Percentiles rank a stretch among this genome's conserved stretches.
phyloP scores from a whole-genome alignment of 805 yeast species.

The Candida nanaspora region DNA sequence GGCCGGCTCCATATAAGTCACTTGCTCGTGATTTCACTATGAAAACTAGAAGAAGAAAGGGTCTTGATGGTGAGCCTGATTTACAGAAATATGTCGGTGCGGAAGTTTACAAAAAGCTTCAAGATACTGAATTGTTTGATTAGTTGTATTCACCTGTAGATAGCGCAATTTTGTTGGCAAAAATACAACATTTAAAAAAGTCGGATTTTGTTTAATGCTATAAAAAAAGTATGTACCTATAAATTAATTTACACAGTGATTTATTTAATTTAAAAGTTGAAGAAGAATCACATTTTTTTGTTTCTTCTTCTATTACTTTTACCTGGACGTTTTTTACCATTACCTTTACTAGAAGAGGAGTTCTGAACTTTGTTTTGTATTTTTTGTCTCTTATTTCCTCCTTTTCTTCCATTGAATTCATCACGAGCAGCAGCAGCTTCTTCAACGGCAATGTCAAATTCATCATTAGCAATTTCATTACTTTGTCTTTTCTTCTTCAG shows the following conservation, averaged over 20 bases:
- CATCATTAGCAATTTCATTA: slow-evolving; percentile 64
- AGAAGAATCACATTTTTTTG: too few species aligned
- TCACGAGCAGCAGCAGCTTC: slow-evolving; percentile 69
- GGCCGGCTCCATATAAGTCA: slow-evolving; percentile 63
- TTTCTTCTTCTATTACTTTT: slow-evolving; percentile 41
- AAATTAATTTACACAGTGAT: too few species aligned
- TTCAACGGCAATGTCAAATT: slow-evolving; percentile 87
- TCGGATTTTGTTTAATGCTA: too few species aligned
- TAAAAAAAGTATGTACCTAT: too few species aligned
- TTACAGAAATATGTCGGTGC: slow-evolving; percentile 61
- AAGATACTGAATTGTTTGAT: slow-evolving; percentile 13
- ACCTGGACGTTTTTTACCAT: slow-evolving; percentile 41
- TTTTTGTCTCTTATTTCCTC: slow-evolving; percentile 72
- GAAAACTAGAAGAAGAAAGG: slow-evolving; percentile 86
- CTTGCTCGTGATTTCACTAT: slow-evolving; percentile 83
- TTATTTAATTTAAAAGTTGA: too few species aligned
- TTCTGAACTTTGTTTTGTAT: slow-evolving; percentile 60
- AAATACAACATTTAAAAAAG: too few species aligned
- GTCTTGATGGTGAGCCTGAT: slow-evolving; percentile 66
- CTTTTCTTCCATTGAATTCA: slow-evolving; percentile 34
- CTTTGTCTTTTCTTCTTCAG: slow-evolving; percentile 82
- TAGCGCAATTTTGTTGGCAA: too few species aligned
- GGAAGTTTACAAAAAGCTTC: slow-evolving; percentile 46
- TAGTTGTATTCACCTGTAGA: neutral
- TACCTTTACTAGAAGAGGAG: slow-evolving; percentile 20